These are phyloP conservation scores for Trametes sp. DNA, from an alignment of 1,284 basidiomycete genomes.

Conservation along the genomic window DNA sequence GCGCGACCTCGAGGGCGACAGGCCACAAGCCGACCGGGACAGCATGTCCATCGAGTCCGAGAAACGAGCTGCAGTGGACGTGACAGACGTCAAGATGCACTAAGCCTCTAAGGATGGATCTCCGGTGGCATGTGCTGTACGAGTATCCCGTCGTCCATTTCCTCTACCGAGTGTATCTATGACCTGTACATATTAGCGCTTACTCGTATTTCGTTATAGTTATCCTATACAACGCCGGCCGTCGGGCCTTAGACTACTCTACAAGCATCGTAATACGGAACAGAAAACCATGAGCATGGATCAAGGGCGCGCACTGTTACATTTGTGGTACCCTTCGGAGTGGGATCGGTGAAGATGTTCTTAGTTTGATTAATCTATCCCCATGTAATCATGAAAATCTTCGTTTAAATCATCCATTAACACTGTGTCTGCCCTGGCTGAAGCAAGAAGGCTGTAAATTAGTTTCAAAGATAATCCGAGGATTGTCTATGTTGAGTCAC, in stretches of 20 bases:
- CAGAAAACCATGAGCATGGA: too few species aligned
- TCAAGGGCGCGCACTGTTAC: too few species aligned
- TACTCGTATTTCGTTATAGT: not conserved
- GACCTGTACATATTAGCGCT: not conserved
- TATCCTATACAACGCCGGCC: not conserved
- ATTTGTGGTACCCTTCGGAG: too few species aligned
- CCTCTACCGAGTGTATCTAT: not conserved
- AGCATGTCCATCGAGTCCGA: not conserved
- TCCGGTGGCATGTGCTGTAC: not conserved
- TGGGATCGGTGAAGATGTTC: too few species aligned
- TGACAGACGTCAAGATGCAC: constrained; percentile 2
- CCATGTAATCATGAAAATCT: too few species aligned
- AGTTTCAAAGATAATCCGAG: too few species aligned
- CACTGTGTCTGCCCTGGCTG: too few species aligned
- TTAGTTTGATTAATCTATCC: too few species aligned
- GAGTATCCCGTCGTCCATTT: not conserved
- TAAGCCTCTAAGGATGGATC: not conserved
- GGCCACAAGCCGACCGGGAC: not conserved
- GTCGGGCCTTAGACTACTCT: not conserved
- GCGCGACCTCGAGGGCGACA: constrained; percentile 13
- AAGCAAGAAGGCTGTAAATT: too few species aligned
- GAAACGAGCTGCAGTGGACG: not conserved
- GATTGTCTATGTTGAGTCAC: too few species aligned
- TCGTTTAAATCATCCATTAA: too few species aligned
- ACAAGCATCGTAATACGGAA: not conserved